Conservation (phyloP, 176 grass and related monocot species). For the Miscanthus lutarioriparius region DNA sequence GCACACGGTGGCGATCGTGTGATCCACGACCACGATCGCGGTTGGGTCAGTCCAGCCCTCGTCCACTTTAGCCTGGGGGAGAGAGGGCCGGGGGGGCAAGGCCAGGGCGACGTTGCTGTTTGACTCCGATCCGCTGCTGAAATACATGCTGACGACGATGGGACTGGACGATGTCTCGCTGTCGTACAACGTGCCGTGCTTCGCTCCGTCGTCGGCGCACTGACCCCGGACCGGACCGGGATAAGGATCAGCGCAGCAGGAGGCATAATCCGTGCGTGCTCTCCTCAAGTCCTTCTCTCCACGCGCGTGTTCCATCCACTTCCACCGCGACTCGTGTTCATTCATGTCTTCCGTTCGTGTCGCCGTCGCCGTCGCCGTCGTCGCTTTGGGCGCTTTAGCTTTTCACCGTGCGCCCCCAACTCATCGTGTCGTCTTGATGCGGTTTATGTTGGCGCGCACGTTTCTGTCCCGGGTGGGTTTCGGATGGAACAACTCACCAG, state of each 20-base stretch:
- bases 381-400: neutral
- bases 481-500: neutral
- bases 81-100: neutral
- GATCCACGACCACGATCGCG: constrained; percentile 11
- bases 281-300: neutral
- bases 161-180: neutral
- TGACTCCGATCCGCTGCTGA: neutral
- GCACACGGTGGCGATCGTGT: neutral
- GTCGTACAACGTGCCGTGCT: neutral
- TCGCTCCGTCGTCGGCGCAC: neutral
- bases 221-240: neutral
- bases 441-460: constrained; percentile 2
- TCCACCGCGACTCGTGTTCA: neutral
- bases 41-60: neutral
- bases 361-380: constrained; percentile 22
- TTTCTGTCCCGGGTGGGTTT: neutral
- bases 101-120: constrained; percentile 6
- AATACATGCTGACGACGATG: no score
- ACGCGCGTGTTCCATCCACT: neutral
- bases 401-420: constrained; percentile 28
- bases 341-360: neutral
- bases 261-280: neutral
- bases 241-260: neutral
- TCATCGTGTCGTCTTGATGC: constrained; percentile 20
- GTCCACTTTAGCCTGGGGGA: neutral